A percentile compares a stretch with the other conserved stretches of the same genome.
Evolutionary conservation across 1,284 basidiomycete genomes (phyloP).

Genomic region (Lignosus rhinocerotis): DNA sequence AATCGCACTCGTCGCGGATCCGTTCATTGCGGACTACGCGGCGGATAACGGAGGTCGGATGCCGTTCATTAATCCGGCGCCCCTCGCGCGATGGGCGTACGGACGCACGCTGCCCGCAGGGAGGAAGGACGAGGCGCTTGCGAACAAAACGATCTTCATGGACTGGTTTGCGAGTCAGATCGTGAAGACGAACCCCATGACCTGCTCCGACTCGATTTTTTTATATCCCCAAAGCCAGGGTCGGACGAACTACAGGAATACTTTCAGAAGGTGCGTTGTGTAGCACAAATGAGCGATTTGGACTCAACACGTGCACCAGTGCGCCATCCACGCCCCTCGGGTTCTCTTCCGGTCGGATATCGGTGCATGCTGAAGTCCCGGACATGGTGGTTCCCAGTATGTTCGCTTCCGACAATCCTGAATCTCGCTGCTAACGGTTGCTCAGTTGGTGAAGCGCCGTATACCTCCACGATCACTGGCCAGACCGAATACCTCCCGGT

Average conservation of each 20-base stretch:
- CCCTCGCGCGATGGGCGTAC: constrained; percentile 38
- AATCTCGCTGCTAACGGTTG: background rate
- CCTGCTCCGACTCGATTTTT: constrained; percentile 40
- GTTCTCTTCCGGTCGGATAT: constrained; percentile 32
- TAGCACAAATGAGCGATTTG: background rate
- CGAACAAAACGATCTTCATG: constrained; percentile 36
- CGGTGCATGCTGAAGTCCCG: constrained; percentile 35
- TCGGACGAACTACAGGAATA: constrained; percentile 28
- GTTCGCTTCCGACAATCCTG: background rate
- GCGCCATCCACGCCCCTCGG: constrained; percentile 31
- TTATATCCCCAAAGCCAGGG: constrained; percentile 38
- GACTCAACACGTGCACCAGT: constrained; percentile 21
- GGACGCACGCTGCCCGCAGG: constrained; percentile 29
- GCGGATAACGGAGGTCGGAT: constrained; percentile 37
- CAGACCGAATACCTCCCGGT: constrained; percentile 42
- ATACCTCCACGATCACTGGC: constrained; percentile 41
- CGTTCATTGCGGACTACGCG: constrained; percentile 40
- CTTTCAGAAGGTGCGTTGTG: constrained; percentile 27
- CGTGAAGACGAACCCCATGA: constrained; percentile 28
- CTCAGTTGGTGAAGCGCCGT: constrained; percentile 40
- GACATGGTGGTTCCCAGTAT: constrained; percentile 42
- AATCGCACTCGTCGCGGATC: constrained; percentile 37
- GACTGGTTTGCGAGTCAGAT: constrained; percentile 38
- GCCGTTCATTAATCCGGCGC: constrained; percentile 42
- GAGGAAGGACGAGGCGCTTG: constrained; percentile 26